These are phyloP conservation scores for Friedmanniomyces simplex DNA, from an alignment of 495 filamentous ascomycete species.

Conservation along the genomic window DNA sequence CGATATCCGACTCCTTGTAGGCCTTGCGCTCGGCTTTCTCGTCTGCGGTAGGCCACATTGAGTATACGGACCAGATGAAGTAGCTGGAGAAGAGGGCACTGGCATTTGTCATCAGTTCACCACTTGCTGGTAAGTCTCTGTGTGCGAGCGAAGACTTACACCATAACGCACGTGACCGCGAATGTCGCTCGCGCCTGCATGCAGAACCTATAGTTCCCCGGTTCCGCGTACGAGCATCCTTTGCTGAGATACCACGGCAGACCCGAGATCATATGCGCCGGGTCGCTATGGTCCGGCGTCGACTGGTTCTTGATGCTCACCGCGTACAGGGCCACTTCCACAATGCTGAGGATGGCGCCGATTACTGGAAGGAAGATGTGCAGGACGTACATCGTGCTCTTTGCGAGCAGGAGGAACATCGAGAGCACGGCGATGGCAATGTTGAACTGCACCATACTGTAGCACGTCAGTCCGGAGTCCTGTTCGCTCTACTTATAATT, in stretches of 20 bases:
- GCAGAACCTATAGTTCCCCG: constrained; percentile 55
- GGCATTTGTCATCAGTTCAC: not conserved
- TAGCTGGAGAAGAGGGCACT: constrained; percentile 29
- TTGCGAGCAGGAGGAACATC: constrained; percentile 55
- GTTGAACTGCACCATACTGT: constrained; percentile 69
- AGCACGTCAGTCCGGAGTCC: not conserved
- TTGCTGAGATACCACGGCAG: constrained; percentile 79
- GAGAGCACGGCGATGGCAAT: constrained; percentile 70
- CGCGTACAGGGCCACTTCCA: constrained; percentile 53
- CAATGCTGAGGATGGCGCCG: constrained; percentile 46
- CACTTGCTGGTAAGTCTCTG: too few species aligned
- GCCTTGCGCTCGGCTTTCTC: constrained; percentile 19
- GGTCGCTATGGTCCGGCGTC: constrained; percentile 69
- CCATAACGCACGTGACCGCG: constrained; percentile 56
- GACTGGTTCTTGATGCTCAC: constrained; percentile 62
- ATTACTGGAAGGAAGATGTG: constrained; percentile 63
- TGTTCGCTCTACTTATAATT: not conserved
- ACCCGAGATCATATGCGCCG: constrained; percentile 42
- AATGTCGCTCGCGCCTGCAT: constrained; percentile 66
- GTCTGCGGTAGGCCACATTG: constrained; percentile 25
- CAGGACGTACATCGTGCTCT: constrained; percentile 58
- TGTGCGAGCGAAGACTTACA: constrained; percentile 42
- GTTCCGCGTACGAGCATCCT: constrained; percentile 54
- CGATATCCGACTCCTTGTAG: constrained; percentile 16
- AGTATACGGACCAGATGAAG: constrained; percentile 26